phyloP scores from a whole-genome alignment of 345 rosid genomes.

The Eucalyptus shirleyi region DNA sequence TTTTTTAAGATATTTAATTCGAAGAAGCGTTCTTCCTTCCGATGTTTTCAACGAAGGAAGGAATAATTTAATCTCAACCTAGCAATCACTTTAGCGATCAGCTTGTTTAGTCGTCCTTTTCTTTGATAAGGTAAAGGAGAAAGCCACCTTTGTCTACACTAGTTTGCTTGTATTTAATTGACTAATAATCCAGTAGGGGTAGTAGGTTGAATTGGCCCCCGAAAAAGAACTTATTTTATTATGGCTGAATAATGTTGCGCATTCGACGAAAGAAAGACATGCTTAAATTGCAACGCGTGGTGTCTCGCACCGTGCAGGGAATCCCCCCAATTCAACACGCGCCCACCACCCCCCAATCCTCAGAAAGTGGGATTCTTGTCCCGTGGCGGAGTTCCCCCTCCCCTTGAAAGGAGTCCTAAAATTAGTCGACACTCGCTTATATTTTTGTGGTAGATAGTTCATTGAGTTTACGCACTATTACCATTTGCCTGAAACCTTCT shows the following conservation, averaged over 20 bases:
- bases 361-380: not conserved
- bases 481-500: not conserved
- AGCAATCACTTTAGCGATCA: not conserved
- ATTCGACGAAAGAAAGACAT: not conserved
- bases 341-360: not conserved
- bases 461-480: not conserved
- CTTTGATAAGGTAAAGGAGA: not conserved
- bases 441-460: not conserved
- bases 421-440: not conserved
- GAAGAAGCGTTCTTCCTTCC: not conserved
- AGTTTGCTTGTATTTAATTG: not conserved
- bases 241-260: not conserved
- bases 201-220: not conserved
- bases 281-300: not conserved
- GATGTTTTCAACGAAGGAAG: not conserved
- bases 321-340: too few relatives aligned
- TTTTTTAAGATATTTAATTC: not conserved
- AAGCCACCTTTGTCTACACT: not conserved
- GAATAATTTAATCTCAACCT: not conserved
- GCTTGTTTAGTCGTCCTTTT: not conserved
- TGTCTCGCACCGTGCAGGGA: not conserved
- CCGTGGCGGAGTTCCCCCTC: not conserved
- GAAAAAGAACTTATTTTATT: not conserved
- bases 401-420: not conserved
- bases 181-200: not conserved